A percentile compares a stretch with the other conserved stretches of the same genome.
These are phyloP conservation scores for Teunomyces tritomae DNA, from an alignment of 805 yeast genomes.

Conservation along the genomic window DNA sequence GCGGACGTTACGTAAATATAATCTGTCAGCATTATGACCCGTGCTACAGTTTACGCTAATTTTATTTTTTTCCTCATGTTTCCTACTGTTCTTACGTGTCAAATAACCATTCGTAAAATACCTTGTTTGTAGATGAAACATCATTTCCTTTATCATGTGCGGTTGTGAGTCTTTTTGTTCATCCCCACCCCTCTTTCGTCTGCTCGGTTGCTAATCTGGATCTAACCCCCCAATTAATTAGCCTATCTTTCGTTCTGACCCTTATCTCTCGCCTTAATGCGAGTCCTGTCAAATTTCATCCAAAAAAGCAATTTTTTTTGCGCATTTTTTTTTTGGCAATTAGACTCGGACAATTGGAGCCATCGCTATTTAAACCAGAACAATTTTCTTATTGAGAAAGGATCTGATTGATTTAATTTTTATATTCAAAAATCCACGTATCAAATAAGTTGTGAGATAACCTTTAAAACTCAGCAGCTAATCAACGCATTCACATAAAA, in stretches of 20 bases:
- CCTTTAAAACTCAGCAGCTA: constrained; percentile 1
- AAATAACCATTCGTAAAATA: no score
- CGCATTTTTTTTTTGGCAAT: constrained; percentile 1
- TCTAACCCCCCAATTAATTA: background rate
- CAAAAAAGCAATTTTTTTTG: constrained; percentile 1
- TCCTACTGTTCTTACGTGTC: no score
- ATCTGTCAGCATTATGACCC: no score
- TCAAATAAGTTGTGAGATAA: constrained; percentile 4
- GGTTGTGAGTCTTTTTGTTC: background rate
- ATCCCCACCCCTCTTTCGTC: background rate
- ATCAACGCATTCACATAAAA: background rate
- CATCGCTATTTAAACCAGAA: constrained; percentile 1
- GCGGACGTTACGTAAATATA: background rate
- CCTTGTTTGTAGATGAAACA: no score
- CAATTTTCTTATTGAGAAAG: background rate
- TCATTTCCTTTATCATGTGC: background rate
- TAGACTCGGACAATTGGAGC: constrained; percentile 3
- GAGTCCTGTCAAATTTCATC: constrained; percentile 2
- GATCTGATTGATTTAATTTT: background rate
- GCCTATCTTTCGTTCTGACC: background rate
- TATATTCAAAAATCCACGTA: background rate
- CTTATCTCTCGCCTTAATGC: constrained; percentile 3
- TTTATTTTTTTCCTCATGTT: no score
- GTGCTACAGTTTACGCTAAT: no score
- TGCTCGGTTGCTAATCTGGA: background rate